These are phyloP conservation scores for Boeremia exigua DNA, from an alignment of 2,329 filamentous ascomycete genomes.

Conservation along the genomic window DNA sequence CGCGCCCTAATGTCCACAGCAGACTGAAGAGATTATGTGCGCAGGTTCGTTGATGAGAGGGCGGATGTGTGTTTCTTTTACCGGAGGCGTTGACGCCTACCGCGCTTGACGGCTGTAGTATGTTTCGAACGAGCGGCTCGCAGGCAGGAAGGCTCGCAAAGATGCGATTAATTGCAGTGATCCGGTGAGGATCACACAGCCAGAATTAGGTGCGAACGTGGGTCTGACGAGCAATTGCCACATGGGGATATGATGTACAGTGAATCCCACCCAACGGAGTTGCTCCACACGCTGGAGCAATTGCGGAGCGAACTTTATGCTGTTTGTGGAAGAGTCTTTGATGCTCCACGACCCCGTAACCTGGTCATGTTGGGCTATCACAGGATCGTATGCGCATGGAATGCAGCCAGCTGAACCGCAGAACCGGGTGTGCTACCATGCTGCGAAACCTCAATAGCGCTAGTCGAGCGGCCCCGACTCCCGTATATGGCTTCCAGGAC, in stretches of 20 bases:
- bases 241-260: not conserved
- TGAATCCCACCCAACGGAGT: not conserved
- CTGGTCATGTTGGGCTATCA: conserved; percentile 1
- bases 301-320: not conserved
- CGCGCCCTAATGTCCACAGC: not conserved
- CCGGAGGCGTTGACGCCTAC: not conserved
- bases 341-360: conserved; percentile 1
- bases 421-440: conserved; percentile 4
- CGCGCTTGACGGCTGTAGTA: not conserved
- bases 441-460: conserved; percentile 3
- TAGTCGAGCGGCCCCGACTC: not conserved
- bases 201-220: not conserved
- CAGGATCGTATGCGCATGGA: conserved; percentile 12
- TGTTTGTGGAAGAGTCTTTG: not conserved
- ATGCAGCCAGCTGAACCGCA: conserved; percentile 13
- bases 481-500: conserved; percentile 6
- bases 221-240: not conserved
- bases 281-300: not conserved
- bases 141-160: not conserved
- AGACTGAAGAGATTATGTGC: not conserved
- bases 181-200: not conserved
- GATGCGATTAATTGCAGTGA: not conserved
- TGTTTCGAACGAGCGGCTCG: conserved; percentile 7
- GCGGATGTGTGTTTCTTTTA: conserved; percentile 11
- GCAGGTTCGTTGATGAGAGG: not conserved